A percentile compares a stretch with the other conserved stretches of the same genome.
phyloP scores from a whole-genome alignment of 768 basidiomycete genomes.

The Russula sp. region DNA sequence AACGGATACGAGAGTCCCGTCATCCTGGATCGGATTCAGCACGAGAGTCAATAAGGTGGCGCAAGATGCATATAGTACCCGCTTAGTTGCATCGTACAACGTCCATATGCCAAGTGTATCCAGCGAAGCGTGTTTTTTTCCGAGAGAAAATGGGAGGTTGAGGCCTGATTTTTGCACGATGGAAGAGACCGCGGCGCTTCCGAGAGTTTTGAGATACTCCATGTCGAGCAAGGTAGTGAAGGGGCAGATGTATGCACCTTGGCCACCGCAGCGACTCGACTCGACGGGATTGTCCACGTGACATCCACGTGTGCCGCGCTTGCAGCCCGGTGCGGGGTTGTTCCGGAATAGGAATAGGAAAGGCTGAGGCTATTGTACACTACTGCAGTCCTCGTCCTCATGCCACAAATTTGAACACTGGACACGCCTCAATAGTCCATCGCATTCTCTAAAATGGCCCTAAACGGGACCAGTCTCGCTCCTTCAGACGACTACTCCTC shows the following conservation, averaged over 20 bases:
- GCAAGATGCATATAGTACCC: conserved; percentile 44
- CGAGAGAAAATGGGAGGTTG: conserved; percentile 81
- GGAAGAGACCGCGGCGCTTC: conserved; percentile 79
- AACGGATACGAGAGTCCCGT: conserved; percentile 74
- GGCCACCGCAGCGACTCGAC: no score
- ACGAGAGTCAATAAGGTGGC: conserved; percentile 14
- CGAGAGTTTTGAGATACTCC: conserved; percentile 78
- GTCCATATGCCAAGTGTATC: conserved; percentile 74
- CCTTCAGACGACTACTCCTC: conserved; percentile 1
- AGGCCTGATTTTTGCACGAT: conserved; percentile 93
- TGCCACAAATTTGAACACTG: neutral
- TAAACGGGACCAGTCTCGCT: conserved; percentile 14
- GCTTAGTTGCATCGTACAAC: conserved; percentile 81
- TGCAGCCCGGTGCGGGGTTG: no score
- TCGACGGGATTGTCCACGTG: neutral
- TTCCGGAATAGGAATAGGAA: no score
- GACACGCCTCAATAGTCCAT: neutral
- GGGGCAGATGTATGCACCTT: neutral
- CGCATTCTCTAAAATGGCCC: conserved; percentile 2
- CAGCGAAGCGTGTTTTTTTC: conserved; percentile 57
- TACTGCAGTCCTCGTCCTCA: neutral
- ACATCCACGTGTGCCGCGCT: neutral
- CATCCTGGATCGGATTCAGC: conserved; percentile 57
- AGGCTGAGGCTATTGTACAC: no score
- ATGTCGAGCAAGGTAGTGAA: conserved; percentile 31